Percentiles rank a stretch among this genome's conserved stretches.
Conservation (phyloP, 257 asterid species). For the Scutellaria minor region DNA sequence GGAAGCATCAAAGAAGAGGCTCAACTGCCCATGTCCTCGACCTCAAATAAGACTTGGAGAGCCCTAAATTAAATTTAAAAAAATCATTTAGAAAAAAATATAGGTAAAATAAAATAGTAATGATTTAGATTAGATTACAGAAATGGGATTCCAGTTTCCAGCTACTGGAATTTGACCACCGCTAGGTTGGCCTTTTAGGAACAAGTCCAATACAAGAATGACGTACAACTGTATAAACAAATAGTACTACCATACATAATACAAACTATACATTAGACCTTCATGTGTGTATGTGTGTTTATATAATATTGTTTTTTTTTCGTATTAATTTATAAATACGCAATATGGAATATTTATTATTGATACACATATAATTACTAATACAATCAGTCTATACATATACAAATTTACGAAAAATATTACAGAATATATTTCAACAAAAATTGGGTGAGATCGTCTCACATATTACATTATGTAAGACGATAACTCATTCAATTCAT, state of each 20-base stretch:
- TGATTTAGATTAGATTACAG: not conserved
- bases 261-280: not conserved
- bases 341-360: not conserved
- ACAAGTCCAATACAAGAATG: constrained; percentile 33
- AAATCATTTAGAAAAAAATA: constrained; percentile 1
- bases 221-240: constrained; percentile 32
- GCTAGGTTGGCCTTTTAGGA: constrained; percentile 38
- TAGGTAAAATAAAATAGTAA: not conserved
- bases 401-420: not conserved
- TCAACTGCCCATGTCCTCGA: not conserved
- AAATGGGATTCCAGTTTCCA: constrained; percentile 45
- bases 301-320: not conserved
- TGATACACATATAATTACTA: not conserved
- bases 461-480: too few species aligned
- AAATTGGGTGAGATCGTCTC: too few species aligned
- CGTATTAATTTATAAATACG: not conserved
- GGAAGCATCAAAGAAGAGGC: constrained; percentile 53
- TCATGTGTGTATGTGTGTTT: not conserved
- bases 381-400: not conserved
- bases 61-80: not conserved
- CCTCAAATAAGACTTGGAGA: not conserved
- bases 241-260: constrained; percentile 17
- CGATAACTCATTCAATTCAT: too few species aligned
- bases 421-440: too few species aligned
- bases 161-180: constrained; percentile 53